Percentiles rank a stretch among this genome's conserved stretches.
These are phyloP conservation scores for Hanseniaspora jakobsenii DNA, from an alignment of 805 yeast species.

Conservation along the genomic window DNA sequence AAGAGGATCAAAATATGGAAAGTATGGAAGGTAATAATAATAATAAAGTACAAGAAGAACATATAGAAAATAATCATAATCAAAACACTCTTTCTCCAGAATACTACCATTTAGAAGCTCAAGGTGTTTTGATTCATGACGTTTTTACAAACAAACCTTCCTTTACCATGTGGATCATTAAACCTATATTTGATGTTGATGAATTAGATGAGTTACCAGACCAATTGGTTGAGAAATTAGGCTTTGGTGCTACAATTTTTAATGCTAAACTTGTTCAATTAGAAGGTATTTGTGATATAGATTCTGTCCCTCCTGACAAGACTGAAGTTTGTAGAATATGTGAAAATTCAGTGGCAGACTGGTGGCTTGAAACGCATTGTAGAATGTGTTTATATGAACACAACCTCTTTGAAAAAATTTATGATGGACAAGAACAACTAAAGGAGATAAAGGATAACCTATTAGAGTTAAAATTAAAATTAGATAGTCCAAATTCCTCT, in stretches of 20 bases:
- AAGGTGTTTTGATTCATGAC: slow-evolving; percentile 74
- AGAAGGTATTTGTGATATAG: slow-evolving; percentile 53
- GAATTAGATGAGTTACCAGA: slow-evolving; percentile 56
- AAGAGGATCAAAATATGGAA: background rate
- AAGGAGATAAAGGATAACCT: slow-evolving; percentile 49
- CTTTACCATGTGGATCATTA: slow-evolving; percentile 87
- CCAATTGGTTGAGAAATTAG: slow-evolving; percentile 59
- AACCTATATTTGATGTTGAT: slow-evolving; percentile 57
- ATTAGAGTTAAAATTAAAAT: slow-evolving; percentile 29
- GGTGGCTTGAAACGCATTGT: slow-evolving; percentile 92
- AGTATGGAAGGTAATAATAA: slow-evolving; percentile 11
- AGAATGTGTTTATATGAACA: slow-evolving; percentile 81
- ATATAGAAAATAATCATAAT: too few relatives aligned
- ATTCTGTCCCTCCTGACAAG: slow-evolving; percentile 63
- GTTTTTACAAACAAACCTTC: slow-evolving; percentile 44
- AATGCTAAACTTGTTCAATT: slow-evolving; percentile 58
- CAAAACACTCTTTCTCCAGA: too few relatives aligned
- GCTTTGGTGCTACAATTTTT: slow-evolving; percentile 80
- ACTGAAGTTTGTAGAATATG: slow-evolving; percentile 82
- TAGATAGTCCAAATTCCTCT: slow-evolving; percentile 2
- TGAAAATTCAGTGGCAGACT: slow-evolving; percentile 78
- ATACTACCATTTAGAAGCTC: slow-evolving; percentile 65
- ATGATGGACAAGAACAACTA: slow-evolving; percentile 45
- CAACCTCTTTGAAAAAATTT: slow-evolving; percentile 60
- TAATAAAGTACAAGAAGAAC: too few relatives aligned